phyloP scores from a whole-genome alignment of 805 yeast genomes.

The Pichia phayaonensis region DNA sequence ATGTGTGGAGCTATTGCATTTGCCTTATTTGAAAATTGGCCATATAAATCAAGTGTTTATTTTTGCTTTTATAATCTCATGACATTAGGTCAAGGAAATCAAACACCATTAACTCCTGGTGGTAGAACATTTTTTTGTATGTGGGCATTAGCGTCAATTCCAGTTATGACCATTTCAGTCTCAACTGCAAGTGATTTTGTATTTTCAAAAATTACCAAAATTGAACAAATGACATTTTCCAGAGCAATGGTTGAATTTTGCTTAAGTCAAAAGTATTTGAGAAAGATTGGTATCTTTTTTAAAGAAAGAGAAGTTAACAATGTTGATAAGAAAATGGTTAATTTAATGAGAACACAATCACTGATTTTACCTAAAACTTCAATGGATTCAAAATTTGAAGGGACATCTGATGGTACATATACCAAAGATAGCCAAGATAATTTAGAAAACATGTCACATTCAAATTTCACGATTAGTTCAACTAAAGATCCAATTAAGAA shows the following conservation, averaged over 20 bases:
- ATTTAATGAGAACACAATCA: not conserved
- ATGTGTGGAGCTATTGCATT: slow-evolving; percentile 67
- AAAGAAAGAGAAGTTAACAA: not conserved
- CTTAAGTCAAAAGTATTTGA: slow-evolving; percentile 2
- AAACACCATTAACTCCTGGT: slow-evolving; percentile 50
- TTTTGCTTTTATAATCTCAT: slow-evolving; percentile 68
- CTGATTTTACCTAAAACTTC: not conserved
- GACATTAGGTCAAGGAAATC: slow-evolving; percentile 84
- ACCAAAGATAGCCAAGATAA: not conserved
- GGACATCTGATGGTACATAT: not conserved
- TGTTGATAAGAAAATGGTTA: not conserved
- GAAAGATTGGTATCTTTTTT: slow-evolving; percentile 5
- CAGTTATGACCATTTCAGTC: slow-evolving; percentile 76
- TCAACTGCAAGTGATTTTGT: slow-evolving; percentile 63
- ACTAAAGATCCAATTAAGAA: not conserved
- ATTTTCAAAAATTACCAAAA: slow-evolving; percentile 25
- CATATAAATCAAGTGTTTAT: slow-evolving; percentile 63
- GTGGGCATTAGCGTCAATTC: slow-evolving; percentile 81
- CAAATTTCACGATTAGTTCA: not conserved
- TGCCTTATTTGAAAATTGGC: slow-evolving; percentile 57
- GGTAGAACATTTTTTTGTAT: slow-evolving; percentile 68
- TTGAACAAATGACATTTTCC: slow-evolving; percentile 11
- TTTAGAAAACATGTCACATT: not conserved
- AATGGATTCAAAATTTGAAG: not conserved
- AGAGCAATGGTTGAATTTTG: slow-evolving; percentile 13